A percentile compares a stretch with the other conserved stretches of the same genome.
These are phyloP conservation scores for Trichoderma koningiopsis DNA, from an alignment of 2,329 filamentous ascomycete species.

Conservation along the genomic window DNA sequence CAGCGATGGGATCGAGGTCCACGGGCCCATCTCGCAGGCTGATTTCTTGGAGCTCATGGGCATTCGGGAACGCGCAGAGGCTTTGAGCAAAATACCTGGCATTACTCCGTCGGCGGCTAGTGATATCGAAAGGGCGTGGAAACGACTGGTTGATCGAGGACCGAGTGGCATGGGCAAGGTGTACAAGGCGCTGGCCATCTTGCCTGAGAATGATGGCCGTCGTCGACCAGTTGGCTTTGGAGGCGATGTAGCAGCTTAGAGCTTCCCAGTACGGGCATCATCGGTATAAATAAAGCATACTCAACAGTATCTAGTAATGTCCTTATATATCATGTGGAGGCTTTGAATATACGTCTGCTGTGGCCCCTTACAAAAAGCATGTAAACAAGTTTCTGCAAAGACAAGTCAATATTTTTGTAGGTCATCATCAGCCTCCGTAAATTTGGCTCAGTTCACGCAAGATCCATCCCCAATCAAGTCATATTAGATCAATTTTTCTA, in stretches of 20 bases:
- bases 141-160: conserved; percentile 78
- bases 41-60: conserved; percentile 80
- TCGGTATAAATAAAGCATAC: not conserved
- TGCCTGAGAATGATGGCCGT: conserved; percentile 75
- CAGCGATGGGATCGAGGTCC: conserved; percentile 81
- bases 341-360: not conserved
- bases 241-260: conserved; percentile 57
- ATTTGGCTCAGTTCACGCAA: not conserved
- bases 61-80: conserved; percentile 73
- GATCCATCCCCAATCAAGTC: not conserved
- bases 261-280: not conserved
- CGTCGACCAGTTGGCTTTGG: conserved; percentile 90
- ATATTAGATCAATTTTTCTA: conserved; percentile 2
- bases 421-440: not conserved
- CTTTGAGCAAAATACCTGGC: conserved; percentile 57
- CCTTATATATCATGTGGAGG: not conserved
- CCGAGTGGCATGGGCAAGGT: conserved; percentile 89
- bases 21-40: conserved; percentile 87
- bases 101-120: conserved; percentile 51
- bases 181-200: conserved; percentile 89
- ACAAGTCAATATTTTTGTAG: not conserved
- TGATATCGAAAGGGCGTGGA: conserved; percentile 74
- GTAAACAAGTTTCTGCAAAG: not conserved
- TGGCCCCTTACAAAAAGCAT: not conserved
- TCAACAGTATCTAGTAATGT: not conserved